These are phyloP conservation scores for Saccharomycopsis fibuligera DNA, from an alignment of 805 yeast species.

Conservation along the genomic window DNA sequence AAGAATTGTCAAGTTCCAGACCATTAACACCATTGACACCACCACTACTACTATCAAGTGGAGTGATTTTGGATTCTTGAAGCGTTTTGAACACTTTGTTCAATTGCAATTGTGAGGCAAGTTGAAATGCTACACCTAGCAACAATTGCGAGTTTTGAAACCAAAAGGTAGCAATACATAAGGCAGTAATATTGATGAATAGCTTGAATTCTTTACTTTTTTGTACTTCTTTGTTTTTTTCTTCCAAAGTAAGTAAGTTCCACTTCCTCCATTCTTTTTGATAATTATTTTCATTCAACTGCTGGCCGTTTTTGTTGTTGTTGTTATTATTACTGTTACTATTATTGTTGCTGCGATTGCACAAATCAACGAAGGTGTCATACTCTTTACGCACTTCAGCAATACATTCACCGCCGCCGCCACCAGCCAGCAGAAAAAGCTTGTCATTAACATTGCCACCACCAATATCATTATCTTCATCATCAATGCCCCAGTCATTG, in stretches of 20 bases:
- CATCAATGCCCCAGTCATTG: slow-evolving; percentile 1
- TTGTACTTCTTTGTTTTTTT: slow-evolving; percentile 16
- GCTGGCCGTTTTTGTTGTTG: too few species aligned
- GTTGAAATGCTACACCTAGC: slow-evolving; percentile 60
- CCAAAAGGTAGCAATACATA: slow-evolving; percentile 66
- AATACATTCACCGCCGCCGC: neutral
- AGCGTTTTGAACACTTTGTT: neutral
- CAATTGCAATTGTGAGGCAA: slow-evolving; percentile 40
- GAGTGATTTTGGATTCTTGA: neutral
- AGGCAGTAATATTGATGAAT: slow-evolving; percentile 50
- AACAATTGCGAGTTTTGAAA: slow-evolving; percentile 57
- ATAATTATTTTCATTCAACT: too few species aligned
- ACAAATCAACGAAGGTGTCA: slow-evolving; percentile 10
- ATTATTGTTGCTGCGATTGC: slow-evolving; percentile 24
- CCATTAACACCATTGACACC: neutral
- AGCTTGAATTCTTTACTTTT: slow-evolving; percentile 16
- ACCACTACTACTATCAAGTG: neutral
- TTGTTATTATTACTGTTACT: too few species aligned
- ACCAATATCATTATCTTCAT: slow-evolving; percentile 1
- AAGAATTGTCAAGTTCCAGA: neutral
- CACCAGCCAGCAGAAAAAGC: neutral
- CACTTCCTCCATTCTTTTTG: slow-evolving; percentile 21
- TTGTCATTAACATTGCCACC: neutral
- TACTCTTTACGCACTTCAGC: slow-evolving; percentile 9
- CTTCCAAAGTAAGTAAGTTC: slow-evolving; percentile 36